phyloP scores from a whole-genome alignment of 1,139 yeast species.

The Pichiaceae sp. region DNA sequence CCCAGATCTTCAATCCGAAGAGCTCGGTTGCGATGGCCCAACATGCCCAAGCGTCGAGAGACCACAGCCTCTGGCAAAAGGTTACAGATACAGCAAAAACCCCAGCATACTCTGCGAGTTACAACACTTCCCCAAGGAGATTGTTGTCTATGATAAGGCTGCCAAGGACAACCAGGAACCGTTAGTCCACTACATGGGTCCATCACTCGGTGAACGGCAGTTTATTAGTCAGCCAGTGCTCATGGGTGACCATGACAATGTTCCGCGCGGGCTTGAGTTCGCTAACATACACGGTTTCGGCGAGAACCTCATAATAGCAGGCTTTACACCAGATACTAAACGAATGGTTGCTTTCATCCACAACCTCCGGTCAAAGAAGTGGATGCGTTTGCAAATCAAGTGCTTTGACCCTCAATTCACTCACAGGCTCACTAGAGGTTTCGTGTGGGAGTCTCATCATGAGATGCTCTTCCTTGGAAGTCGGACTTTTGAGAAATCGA shows the following conservation, averaged over 20 bases:
- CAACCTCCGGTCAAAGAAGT: conserved; percentile 53
- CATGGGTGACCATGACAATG: conserved; percentile 6
- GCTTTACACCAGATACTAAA: conserved; percentile 44
- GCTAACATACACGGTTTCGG: conserved; percentile 62
- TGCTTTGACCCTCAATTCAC: conserved; percentile 49
- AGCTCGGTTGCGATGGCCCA: not conserved
- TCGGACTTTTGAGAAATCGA: conserved; percentile 26
- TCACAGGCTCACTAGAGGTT: conserved; percentile 60
- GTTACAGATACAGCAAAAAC: not conserved
- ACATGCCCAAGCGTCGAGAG: not conserved
- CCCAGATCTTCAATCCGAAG: not conserved
- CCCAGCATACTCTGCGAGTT: not conserved
- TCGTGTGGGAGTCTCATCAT: conserved; percentile 71
- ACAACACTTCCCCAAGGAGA: conserved; percentile 32
- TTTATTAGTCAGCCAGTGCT: not conserved
- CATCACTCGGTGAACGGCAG: not conserved
- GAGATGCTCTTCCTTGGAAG: conserved; percentile 52
- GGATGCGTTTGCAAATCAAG: conserved; percentile 53
- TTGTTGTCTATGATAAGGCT: conserved; percentile 47
- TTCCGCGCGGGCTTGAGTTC: conserved; percentile 33
- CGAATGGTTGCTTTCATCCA: conserved; percentile 51
- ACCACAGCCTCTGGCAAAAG: not conserved
- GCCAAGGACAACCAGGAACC: not conserved
- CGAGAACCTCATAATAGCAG: conserved; percentile 51
- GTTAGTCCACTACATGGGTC: not conserved